Base-by-base conservation (phyloP, 345 rosid species). In the Arabidopsis suecica region DNA sequence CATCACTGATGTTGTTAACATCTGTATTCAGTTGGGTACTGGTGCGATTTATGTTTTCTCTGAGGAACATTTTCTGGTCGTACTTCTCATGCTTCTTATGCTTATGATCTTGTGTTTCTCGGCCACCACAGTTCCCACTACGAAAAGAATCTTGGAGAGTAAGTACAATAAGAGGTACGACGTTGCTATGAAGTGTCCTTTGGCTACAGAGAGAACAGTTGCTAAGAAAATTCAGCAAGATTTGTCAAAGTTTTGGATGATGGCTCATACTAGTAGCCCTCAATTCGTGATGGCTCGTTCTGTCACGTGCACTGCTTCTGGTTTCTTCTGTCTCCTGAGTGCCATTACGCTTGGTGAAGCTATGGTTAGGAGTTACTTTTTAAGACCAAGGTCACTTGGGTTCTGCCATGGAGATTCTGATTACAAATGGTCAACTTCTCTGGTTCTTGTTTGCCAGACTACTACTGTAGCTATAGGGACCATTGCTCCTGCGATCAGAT, bases 211-310 rank as follows among this genome's bases (percentile, higher is more conserved):
- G 14, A 85, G 33, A 33, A 58, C 83, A 1, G 72, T 61, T 18
- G 77, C 72, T 5, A 73, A 80, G 71, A 83, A 72, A 61, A 86
- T 91, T 33, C 88, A 81, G 77, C 82, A 81, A 54, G 86, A 83
- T 78, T 79, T 94, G 25, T 74, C 78, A 78, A 89, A 84, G 65
- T 88, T 77, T 65, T 90, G 98, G 93, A 88, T 94, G 88, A 91
- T 91, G 97, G 93, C 98, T 68, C 85, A 91, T 69, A 91, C 96
- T 47, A 61, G 89, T 72, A 86, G 87, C 64, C 98, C 96, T 9
- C 98, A 94, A 70, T 91, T 90, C 42, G 97, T 94, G 47, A 77
- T 88, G 57, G 95, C 86, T 32, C 86, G 95, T 53, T 94, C 92
- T 0, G 97, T 86, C 25, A 91, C 96, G 7, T 90, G 97, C 50